Base-by-base conservation (phyloP, 164 flowering plant species). In the Kingdonia uniflora region DNA sequence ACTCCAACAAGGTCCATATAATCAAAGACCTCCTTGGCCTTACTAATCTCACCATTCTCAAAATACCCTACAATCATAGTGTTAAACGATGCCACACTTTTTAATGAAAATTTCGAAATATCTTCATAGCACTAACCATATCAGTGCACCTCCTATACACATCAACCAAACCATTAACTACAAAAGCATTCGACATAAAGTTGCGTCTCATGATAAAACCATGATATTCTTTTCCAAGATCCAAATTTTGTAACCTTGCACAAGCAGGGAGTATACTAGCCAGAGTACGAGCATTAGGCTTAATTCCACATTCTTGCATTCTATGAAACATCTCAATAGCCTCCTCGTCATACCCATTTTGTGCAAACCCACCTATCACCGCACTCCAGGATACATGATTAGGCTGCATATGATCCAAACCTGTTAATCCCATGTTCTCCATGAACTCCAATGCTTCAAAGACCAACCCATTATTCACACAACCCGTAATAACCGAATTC, bases 341-440 rank as follows among this genome's bases (percentile, higher is more conserved):
- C 52, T 82, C 82, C 24, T 52, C 54, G 23, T 77, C 84, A 58
- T 67, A 61, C 14, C 82, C 84, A 71, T 76, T 79, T 37, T 77
- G 85, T 0, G 85, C 60, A 23, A 77, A 80, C 24, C 87, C 95
- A 52, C 85, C 72, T 55, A 85, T 67, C 41, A 84, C 78, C 25
- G 85, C 81, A 64, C 81, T 85, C 95, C 95, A 85, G 2, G 95
- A 68, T 56, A 82, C 75, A 61, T 73, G 40, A 67, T 76, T 81
- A 3, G 90, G 86, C 12, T 15, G 39, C 41, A 54, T 49, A 57
- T 65, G 40, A 20, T 59, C 69, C 54, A 12, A 56, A 16, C 15
- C 44, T 11, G 17, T 10, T 14, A 42, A 50, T 22, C 52, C 49
- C 86, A 83, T 83, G 26, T 56, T 66, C 19, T 81, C 70, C 21